Evolutionary conservation across 1,284 basidiomycete species (phyloP), one percentile per base, ranked within the genome.

Genomic region (Mycena sp.): DNA sequence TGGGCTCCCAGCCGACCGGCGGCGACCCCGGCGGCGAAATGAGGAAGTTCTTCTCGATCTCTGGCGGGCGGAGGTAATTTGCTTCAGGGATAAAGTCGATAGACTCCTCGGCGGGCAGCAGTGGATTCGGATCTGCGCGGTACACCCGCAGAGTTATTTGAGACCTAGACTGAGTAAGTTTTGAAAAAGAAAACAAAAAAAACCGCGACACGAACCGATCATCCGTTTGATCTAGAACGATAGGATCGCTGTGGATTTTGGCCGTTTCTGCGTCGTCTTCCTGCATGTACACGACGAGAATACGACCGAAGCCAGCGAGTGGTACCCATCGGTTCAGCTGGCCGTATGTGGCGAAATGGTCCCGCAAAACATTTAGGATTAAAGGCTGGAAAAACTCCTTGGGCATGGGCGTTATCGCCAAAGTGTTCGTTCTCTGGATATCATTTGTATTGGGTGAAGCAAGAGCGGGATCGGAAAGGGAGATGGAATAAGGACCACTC

Each of bases 21-120:
- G 98, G 97, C 0, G 95, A 97, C 22, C 97, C 98, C 1, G 98
- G 98, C 0, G 97, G 97, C 0, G 96, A 98, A 76, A 99, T 97
- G 66, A 99, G 88, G 83, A 99, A 99, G 83, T 99, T 99, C 84
- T 95, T 95, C 77, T 96, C 93, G 50, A 91, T 79, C 0, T 87
- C 84, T 0, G 97, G 97, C 0, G 95, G 95, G 34, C 86, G 88
- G 59, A 98, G 88, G 77, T 93, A 88, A 72, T 85, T 85, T n/a
- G 82, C 83, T 64, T 86, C 80, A 18, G 83, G 82, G 56, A 85
- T 75, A 61, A 76, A 55, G 63, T 63, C 52, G 62, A 74, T 65
- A 11, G 80, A 76, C 73, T 83, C 79, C 73, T 81, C 85, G 75
- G 78, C 85, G 75, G 78, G 83, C 75, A 83, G 86, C 77, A 91